Conservation (phyloP, 768 basidiomycete species). For the Baorangia bicolor region DNA sequence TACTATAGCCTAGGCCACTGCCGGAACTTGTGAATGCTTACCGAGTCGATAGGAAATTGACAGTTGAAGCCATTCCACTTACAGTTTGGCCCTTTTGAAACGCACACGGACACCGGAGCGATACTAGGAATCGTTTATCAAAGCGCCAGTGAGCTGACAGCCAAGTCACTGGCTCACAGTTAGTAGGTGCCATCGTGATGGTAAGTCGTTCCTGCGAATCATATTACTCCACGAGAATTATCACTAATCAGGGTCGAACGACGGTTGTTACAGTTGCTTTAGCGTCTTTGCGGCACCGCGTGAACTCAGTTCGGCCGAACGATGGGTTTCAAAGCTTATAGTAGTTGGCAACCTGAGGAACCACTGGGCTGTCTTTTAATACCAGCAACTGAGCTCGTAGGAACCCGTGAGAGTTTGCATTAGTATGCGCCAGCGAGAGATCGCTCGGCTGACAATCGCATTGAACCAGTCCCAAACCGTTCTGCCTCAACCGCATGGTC, state of each 20-base stretch:
- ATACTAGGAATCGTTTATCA: neutral
- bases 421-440: neutral
- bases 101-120: neutral
- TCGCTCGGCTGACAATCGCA: neutral
- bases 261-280: neutral
- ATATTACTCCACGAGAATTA: neutral
- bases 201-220: constrained; percentile 22
- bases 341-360: neutral
- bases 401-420: constrained; percentile 4
- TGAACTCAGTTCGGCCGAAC: constrained; percentile 10
- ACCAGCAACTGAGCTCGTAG: constrained; percentile 4
- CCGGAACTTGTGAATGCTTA: neutral
- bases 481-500: neutral
- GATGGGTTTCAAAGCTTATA: constrained; percentile 5
- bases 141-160: neutral
- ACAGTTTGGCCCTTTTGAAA: neutral
- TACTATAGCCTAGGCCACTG: too few relatives aligned
- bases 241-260: neutral
- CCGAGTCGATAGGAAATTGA: neutral
- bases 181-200: neutral
- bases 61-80: neutral
- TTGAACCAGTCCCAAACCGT: neutral
- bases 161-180: neutral
- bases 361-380: neutral
- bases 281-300: constrained; percentile 17